Evolutionary conservation across 768 basidiomycete species (phyloP).

Genomic region (Tubosaeta brunneosetosa): DNA sequence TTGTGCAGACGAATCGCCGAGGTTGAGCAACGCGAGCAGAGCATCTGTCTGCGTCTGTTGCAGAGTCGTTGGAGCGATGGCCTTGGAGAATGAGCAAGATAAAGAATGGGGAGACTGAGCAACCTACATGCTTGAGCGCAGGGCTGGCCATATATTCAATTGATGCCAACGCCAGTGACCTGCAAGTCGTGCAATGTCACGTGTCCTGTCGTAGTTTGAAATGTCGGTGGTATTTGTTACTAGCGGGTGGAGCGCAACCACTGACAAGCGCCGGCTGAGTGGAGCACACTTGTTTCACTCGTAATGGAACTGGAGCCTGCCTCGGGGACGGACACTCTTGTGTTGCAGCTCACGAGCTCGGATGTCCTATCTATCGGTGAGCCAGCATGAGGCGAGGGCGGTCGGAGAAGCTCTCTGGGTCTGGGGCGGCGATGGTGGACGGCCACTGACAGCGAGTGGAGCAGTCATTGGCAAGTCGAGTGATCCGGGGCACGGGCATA

Average conservation of each 20-base stretch:
- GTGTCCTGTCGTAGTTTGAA: conserved; percentile 1
- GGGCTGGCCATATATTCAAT: conserved; percentile 38
- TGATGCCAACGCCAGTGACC: too few relatives aligned
- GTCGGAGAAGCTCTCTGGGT: too few relatives aligned
- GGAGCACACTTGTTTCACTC: conserved; percentile 22
- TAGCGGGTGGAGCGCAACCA: not conserved
- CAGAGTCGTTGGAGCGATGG: conserved; percentile 53
- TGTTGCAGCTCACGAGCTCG: not conserved
- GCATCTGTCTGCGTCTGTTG: conserved; percentile 88
- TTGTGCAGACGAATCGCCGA: conserved; percentile 52
- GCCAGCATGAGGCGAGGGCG: not conserved
- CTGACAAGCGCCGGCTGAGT: conserved; percentile 14
- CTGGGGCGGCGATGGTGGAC: not conserved
- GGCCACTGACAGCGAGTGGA: conserved; percentile 21
- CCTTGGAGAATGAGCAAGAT: conserved; percentile 33
- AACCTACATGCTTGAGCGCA: conserved; percentile 41
- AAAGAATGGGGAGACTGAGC: not conserved
- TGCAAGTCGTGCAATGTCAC: conserved; percentile 8
- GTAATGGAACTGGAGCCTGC: not conserved
- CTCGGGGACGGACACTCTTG: not conserved
- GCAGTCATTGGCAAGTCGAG: conserved; percentile 19
- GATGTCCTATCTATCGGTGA: not conserved
- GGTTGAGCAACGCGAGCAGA: conserved; percentile 79
- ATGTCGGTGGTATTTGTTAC: not conserved
- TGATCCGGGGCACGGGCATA: conserved; percentile 21